Base-by-base conservation (phyloP, 805 yeast species). In the Sugiyamaella valdiviana region DNA sequence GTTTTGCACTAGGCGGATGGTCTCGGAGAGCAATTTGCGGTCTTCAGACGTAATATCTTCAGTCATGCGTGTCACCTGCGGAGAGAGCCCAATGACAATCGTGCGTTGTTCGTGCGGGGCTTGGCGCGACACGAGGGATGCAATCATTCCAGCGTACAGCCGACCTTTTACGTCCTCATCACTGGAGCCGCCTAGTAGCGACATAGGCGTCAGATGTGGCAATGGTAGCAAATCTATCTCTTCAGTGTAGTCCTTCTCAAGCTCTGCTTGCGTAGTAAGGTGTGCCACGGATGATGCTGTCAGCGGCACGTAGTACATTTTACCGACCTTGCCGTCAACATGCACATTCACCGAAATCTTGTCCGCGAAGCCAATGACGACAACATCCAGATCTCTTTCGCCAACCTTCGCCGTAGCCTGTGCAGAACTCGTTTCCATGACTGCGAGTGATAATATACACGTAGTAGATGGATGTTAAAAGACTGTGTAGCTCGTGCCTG, bases 81-180 rank as follows among this genome's bases (percentile, higher is more conserved):
- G 51, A 3, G 66, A 67, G 14, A 65, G 51, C 5, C 68, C 68
- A 10, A 65, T 53, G 7, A 65, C 54, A n/a, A 65, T 55, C 5
- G 48, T 45, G 12, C 70, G 46, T 10, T 49, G 26, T 42, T 65
- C 70, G 12, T 61, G 61, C 1, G 66, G 66, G 5, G 54, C 43
- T 29, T 64, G 67, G 24, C 60, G 52, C 6, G 60, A 55, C 3
- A 65, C 54, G 44, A 63, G 36, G 6, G 68, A 60, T 5, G 65
- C 66, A 12, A 65, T 53, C 45, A 56, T 55, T 20, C 60, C 51
- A 6, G 68, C 63, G 36, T 63, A 65, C 9, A 65, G 48, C 26
- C 54, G 44, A 6, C 66, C 67, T 1, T 50, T 48, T 1, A 57
- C 51, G 40, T 62, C 67, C 17, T 45, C 38, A 41, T 47, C 52